Evolutionary conservation across 306 rosid species (phyloP), one percentile per base, ranked within the genome.

Genomic region (Fragaria vesca): DNA sequence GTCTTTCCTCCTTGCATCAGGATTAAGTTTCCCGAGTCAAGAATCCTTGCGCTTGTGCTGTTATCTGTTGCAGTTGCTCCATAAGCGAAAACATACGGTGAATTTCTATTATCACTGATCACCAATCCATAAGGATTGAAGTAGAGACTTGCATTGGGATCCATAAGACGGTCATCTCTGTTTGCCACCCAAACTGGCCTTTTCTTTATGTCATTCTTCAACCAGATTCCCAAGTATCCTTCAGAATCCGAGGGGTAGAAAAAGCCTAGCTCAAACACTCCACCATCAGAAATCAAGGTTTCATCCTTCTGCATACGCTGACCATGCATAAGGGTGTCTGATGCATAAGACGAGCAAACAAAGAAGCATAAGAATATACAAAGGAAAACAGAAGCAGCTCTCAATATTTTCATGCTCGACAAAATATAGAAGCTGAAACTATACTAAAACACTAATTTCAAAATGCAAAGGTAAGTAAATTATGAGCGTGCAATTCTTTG

Each of bases 181-280:
- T 82, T 78, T 36, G 76, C 71, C 40, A 82, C 72, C 85, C 85
- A 82, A 69, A 82, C 67, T n/a, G 82, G 38, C 72, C 74, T 73
- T 73, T 47, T 69, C 71, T 26, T 55, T 47, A 20, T 45, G 76
- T 78, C 82, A 74, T 78, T 73, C 80, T 68, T 78, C 40, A 73
- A 67, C 82, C 82, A 78, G 45, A 73, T 78, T 78, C 85, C 85
- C 66, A 82, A 61, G 71, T 82, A 82, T 26, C 55, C 58, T 61
- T 78, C 20, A 48, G 52, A 48, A 0, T 58, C 43, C 0, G 71
- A 34, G 72, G 30, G 42, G 51, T 67, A 80, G 79, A 74, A 82
- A 45, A 73, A 73, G 52, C 82, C 79, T 28, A 78, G 67, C 79
- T 78, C 82, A 66, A 82, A 76, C 38, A 54, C 61, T 10, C 74